Percentiles rank a stretch among this genome's conserved stretches.
phyloP scores from a whole-genome alignment of 371 early-diverging fungal genomes.

The Mucor piriformis region DNA sequence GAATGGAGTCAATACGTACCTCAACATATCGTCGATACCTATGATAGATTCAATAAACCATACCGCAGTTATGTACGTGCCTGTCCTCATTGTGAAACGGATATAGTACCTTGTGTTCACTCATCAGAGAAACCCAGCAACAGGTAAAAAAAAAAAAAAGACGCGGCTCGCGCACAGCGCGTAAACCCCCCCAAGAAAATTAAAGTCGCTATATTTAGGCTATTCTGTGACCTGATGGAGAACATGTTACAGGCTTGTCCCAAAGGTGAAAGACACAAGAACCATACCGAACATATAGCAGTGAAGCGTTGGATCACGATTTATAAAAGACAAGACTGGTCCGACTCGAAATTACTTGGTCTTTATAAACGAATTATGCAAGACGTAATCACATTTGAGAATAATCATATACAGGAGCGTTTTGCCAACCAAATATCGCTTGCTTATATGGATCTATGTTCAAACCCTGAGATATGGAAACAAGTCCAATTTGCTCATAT shows the following conservation, averaged over 20 bases:
- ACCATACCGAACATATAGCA: conserved; percentile 21
- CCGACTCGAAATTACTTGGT: conserved; percentile 10
- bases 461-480: conserved; percentile 61
- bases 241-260: conserved; percentile 16
- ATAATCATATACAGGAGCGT: conserved; percentile 11
- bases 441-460: conserved; percentile 8
- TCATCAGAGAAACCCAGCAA: not conserved
- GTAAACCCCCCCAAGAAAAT: not conserved
- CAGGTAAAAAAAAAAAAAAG: not conserved
- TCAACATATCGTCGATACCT: conserved; percentile 31
- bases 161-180: not conserved
- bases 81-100: conserved; percentile 53
- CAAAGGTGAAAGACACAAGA: conserved; percentile 16
- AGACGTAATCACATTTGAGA: conserved; percentile 24
- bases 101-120: conserved; percentile 36
- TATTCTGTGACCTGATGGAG: conserved; percentile 20
- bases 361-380: conserved; percentile 20
- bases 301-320: conserved; percentile 27
- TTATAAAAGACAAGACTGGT: conserved; percentile 18
- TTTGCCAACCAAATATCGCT: conserved; percentile 23
- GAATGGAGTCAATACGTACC: conserved; percentile 56
- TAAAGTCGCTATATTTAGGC: not conserved
- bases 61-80: conserved; percentile 55
- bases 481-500: conserved; percentile 67
- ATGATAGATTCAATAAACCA: conserved; percentile 58